A percentile compares a stretch with the other conserved stretches of the same genome.
Conservation (phyloP, 2,329 filamentous ascomycete genomes). For the Domatiomyces catenatus region DNA sequence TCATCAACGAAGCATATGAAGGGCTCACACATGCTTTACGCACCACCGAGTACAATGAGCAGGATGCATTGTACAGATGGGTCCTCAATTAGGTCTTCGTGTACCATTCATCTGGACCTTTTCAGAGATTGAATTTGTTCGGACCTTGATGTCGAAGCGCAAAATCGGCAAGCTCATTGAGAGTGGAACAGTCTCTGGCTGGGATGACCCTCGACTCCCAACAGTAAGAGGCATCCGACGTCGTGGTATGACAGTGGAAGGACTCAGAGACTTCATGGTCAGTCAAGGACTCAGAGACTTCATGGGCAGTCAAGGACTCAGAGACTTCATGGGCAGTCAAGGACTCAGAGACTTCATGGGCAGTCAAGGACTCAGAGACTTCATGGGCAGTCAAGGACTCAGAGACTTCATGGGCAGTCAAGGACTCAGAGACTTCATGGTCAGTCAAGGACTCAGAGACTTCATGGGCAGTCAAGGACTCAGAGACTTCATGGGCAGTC, state of each 20-base stretch:
- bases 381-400: too few species aligned
- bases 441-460: too few species aligned
- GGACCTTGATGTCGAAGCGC: slow-evolving; percentile 36
- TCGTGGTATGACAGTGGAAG: slow-evolving; percentile 35
- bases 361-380: too few species aligned
- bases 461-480: too few species aligned
- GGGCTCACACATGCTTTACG: slow-evolving; percentile 50
- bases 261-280: slow-evolving; percentile 34
- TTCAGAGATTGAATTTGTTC: slow-evolving; percentile 37
- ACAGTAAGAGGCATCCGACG: slow-evolving; percentile 36
- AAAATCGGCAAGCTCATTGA: slow-evolving; percentile 38
- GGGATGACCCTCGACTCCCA: slow-evolving; percentile 37
- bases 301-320: too few species aligned
- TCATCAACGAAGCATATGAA: slow-evolving; percentile 53
- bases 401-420: too few species aligned
- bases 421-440: too few species aligned
- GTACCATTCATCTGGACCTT: slow-evolving; percentile 37
- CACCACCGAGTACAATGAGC: slow-evolving; percentile 45
- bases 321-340: too few species aligned
- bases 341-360: too few species aligned
- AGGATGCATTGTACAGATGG: slow-evolving; percentile 38
- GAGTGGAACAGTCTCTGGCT: slow-evolving; percentile 33
- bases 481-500: too few species aligned
- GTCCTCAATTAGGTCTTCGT: slow-evolving; percentile 35
- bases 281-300: too few species aligned